These are phyloP conservation scores for Parathielavia appendiculata DNA, from an alignment of 495 filamentous ascomycete species.

Conservation along the genomic window DNA sequence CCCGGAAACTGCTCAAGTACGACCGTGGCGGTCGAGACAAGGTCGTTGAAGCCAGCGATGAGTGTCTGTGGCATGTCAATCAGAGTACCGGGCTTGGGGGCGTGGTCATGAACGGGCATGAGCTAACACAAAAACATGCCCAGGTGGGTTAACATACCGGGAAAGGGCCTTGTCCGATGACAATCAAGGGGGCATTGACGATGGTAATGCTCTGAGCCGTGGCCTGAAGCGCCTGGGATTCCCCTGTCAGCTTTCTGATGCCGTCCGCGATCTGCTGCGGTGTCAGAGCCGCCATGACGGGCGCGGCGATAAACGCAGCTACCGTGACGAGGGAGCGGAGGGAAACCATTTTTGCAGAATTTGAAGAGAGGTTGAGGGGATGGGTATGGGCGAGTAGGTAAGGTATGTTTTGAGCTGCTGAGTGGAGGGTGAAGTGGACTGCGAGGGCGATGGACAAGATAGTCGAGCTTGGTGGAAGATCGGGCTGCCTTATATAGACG, in stretches of 20 bases:
- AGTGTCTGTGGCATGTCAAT: neutral
- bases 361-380: too few species aligned
- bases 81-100: too few species aligned
- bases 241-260: slow-evolving; percentile 23
- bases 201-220: slow-evolving; percentile 28
- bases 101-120: neutral
- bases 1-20: too few species aligned
- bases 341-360: slow-evolving; percentile 31
- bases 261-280: slow-evolving; percentile 22
- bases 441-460: neutral
- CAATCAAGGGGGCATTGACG: slow-evolving; percentile 24
- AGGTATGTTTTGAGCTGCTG: neutral
- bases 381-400: neutral
- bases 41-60: neutral
- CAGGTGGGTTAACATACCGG: slow-evolving; percentile 22
- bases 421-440: neutral
- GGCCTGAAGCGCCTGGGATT: slow-evolving; percentile 25
- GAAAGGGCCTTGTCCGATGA: slow-evolving; percentile 29
- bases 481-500: neutral
- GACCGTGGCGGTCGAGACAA: neutral
- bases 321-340: slow-evolving; percentile 10
- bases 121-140: too few species aligned
- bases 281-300: slow-evolving; percentile 17
- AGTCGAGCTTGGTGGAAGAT: neutral
- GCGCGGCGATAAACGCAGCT: slow-evolving; percentile 13